Percentiles rank a stretch among this genome's conserved stretches.
Conservation (phyloP, 1,284 basidiomycete species). For the Golubevia pallescens region DNA sequence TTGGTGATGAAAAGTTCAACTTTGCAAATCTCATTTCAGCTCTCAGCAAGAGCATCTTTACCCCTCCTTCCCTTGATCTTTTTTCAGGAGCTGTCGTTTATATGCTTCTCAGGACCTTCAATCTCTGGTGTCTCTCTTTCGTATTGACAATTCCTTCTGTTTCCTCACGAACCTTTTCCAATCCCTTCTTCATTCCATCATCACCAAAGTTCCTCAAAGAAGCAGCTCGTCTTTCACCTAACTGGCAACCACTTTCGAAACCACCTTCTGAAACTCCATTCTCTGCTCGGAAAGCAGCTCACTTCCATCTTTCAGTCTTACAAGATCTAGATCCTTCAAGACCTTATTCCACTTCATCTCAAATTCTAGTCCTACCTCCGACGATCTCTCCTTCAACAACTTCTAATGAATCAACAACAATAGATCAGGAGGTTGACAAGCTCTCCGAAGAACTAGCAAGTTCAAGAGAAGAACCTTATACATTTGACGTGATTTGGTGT, state of each 20-base stretch:
- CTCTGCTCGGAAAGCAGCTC: constrained; percentile 46
- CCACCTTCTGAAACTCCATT: constrained; percentile 36
- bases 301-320: constrained; percentile 54
- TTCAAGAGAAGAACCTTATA: constrained; percentile 24
- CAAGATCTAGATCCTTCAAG: constrained; percentile 47
- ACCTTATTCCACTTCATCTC: constrained; percentile 22
- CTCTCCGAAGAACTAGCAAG: background rate
- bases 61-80: background rate
- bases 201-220: constrained; percentile 51
- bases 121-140: background rate
- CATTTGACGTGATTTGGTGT: constrained; percentile 56
- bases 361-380: background rate
- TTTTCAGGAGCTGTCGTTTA: background rate
- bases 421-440: background rate
- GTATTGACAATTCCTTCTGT: background rate
- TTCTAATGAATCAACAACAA: background rate
- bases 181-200: background rate
- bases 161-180: too few relatives aligned
- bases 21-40: too few relatives aligned
- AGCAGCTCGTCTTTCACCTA: constrained; percentile 34
- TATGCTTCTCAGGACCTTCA: background rate
- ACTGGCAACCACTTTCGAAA: constrained; percentile 36
- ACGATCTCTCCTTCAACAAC: background rate
- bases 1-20: too few relatives aligned
- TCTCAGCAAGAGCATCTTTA: too few relatives aligned